Conservation (phyloP, 257 asterid genomes). For the Nicotiana tabacum region DNA sequence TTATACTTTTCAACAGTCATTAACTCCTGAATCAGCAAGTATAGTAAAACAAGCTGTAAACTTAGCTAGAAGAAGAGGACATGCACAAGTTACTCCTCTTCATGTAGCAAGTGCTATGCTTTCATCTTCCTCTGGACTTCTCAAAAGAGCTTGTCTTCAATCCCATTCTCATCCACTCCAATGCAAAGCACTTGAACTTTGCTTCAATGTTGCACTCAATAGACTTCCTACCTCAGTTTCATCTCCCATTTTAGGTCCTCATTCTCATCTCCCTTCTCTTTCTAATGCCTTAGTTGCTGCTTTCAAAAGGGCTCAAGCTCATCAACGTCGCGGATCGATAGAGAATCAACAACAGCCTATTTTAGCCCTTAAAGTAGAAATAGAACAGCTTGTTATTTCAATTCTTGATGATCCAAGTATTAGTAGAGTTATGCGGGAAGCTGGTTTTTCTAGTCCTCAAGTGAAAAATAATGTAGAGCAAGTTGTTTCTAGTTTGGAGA, state of each 20-base stretch:
- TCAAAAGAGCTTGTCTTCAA: slow-evolving; percentile 73
- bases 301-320: slow-evolving; percentile 92
- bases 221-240: slow-evolving; percentile 84
- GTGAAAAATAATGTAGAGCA: slow-evolving; percentile 76
- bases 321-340: slow-evolving; percentile 78
- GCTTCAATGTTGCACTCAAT: slow-evolving; percentile 91
- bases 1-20: slow-evolving; percentile 86
- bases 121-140: slow-evolving; percentile 47
- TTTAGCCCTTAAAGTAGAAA: slow-evolving; percentile 70
- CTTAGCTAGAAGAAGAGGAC: slow-evolving; percentile 82
- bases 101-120: slow-evolving; percentile 91
- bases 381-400: slow-evolving; percentile 75
- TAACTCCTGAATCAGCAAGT: slow-evolving; percentile 64
- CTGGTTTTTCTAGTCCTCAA: slow-evolving; percentile 84
- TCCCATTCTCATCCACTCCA: slow-evolving; percentile 94
- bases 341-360: slow-evolving; percentile 85
- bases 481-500: slow-evolving; percentile 32
- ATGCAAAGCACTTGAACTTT: slow-evolving; percentile 89
- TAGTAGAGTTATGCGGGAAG: slow-evolving; percentile 96
- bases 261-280: slow-evolving; percentile 64
- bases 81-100: slow-evolving; percentile 92
- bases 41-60: slow-evolving; percentile 70
- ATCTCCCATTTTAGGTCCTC: slow-evolving; percentile 51
- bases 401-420: slow-evolving; percentile 92
- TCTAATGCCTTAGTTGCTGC: slow-evolving; percentile 97